Evolutionary conservation across 257 asterid species (phyloP).

Genomic region (Cordia subcordata): DNA sequence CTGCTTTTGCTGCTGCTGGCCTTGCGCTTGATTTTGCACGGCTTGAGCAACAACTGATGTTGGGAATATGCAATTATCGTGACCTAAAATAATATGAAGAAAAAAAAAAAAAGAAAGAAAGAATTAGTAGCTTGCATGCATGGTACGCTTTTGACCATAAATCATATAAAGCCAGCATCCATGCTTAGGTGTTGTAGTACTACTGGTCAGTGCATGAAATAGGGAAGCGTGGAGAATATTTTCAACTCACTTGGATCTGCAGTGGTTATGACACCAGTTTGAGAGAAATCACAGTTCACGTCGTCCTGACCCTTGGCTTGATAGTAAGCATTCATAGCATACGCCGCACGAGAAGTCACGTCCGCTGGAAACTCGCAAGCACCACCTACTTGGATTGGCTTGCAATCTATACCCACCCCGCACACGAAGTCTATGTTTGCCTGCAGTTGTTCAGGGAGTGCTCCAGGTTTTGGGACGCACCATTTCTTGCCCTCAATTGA

Average conservation of each 20-base stretch:
- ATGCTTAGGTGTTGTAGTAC: no score
- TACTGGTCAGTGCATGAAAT: not conserved
- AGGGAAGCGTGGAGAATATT: constrained; percentile 1
- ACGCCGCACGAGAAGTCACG: constrained; percentile 52
- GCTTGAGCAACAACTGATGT: no score
- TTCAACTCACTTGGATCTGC: constrained; percentile 56
- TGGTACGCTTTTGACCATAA: no score
- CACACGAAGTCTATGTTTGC: constrained; percentile 46
- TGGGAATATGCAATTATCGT: constrained; percentile 46
- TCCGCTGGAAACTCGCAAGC: constrained; percentile 55
- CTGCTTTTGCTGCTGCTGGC: no score
- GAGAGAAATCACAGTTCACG: constrained; percentile 53
- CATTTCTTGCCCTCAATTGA: constrained; percentile 32
- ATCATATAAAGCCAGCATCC: no score
- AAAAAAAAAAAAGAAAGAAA: not conserved
- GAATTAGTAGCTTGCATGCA: no score
- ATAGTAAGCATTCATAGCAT: constrained; percentile 58
- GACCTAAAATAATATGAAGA: constrained; percentile 35
- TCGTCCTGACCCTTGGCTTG: constrained; percentile 52
- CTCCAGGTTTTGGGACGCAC: constrained; percentile 52
- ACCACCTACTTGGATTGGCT: constrained; percentile 49
- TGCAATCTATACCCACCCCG: constrained; percentile 34
- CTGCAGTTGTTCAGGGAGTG: constrained; percentile 31
- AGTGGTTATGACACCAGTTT: constrained; percentile 34
- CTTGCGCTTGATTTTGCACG: no score